A percentile compares a stretch with the other conserved stretches of the same genome.
phyloP scores from a whole-genome alignment of 495 filamentous ascomycete genomes.

The Penicillium nucicola region DNA sequence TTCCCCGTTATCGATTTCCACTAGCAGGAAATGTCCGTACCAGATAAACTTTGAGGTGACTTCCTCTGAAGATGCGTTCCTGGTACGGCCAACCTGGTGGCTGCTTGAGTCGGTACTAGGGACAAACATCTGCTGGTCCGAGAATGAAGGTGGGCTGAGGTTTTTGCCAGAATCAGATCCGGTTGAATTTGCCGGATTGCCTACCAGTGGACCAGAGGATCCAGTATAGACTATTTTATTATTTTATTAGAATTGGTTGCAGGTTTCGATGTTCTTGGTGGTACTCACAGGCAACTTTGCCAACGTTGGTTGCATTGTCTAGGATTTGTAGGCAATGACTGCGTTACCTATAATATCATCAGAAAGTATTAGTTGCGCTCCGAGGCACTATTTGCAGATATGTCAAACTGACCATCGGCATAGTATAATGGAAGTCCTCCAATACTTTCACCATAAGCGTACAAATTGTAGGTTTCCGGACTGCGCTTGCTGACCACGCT shows the following conservation, averaged over 20 bases:
- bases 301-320: constrained; percentile 2
- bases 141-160: constrained; percentile 1
- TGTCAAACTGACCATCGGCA: constrained; percentile 22
- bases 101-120: constrained; percentile 14
- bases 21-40: constrained; percentile 15
- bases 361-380: background rate
- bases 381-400: background rate
- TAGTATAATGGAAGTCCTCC: constrained; percentile 33
- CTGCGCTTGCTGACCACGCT: background rate
- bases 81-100: constrained; percentile 7
- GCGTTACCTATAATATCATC: background rate
- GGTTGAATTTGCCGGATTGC: background rate
- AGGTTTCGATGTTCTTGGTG: background rate
- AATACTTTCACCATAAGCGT: constrained; percentile 33
- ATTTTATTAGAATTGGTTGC: background rate
- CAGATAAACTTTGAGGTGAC: constrained; percentile 28
- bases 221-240: background rate
- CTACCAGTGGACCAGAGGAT: background rate
- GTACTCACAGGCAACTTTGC: constrained; percentile 5
- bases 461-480: constrained; percentile 22
- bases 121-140: constrained; percentile 20
- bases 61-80: constrained; percentile 1
- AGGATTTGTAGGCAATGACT: constrained; percentile 1
- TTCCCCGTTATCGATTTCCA: constrained; percentile 20
- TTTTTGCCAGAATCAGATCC: background rate